These are phyloP conservation scores for Forsythia viridissima DNA, from an alignment of 257 asterid genomes.

Conservation along the genomic window DNA sequence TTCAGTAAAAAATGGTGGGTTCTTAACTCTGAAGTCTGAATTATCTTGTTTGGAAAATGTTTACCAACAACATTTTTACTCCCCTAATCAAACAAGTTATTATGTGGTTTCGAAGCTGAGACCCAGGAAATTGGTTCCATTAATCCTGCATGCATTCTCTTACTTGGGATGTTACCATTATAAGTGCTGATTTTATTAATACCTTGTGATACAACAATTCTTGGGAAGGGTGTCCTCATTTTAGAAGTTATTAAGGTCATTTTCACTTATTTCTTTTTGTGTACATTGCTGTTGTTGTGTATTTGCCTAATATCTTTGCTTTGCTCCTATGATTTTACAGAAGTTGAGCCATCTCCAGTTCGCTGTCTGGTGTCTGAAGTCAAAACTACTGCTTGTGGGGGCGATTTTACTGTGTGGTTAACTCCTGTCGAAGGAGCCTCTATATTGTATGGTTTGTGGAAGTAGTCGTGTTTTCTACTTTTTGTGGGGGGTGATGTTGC, in stretches of 20 bases:
- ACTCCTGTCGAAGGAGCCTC: constrained; percentile 90
- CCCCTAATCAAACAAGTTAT: background rate
- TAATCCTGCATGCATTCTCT: background rate
- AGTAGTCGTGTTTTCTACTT: constrained; percentile 18
- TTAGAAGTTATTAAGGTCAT: background rate
- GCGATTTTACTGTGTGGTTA: constrained; percentile 93
- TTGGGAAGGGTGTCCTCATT: background rate
- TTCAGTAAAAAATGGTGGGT: constrained; percentile 73
- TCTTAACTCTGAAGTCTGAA: background rate
- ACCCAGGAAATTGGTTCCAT: background rate
- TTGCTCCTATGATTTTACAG: constrained; percentile 42
- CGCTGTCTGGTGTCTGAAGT: constrained; percentile 72
- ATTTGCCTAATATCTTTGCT: constrained; percentile 20
- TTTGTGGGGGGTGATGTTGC: background rate
- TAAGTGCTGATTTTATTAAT: background rate
- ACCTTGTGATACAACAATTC: background rate
- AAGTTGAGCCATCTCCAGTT: constrained; percentile 78
- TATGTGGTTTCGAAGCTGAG: background rate
- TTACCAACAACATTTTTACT: background rate
- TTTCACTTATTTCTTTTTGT: background rate
- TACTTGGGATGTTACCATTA: background rate
- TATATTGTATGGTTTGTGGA: constrained; percentile 73
- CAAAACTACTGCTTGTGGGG: constrained; percentile 72
- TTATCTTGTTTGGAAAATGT: background rate
- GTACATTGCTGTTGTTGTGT: background rate